Conservation (phyloP, 2,329 filamentous ascomycete species). For the Microdochium trichocladiopsis region DNA sequence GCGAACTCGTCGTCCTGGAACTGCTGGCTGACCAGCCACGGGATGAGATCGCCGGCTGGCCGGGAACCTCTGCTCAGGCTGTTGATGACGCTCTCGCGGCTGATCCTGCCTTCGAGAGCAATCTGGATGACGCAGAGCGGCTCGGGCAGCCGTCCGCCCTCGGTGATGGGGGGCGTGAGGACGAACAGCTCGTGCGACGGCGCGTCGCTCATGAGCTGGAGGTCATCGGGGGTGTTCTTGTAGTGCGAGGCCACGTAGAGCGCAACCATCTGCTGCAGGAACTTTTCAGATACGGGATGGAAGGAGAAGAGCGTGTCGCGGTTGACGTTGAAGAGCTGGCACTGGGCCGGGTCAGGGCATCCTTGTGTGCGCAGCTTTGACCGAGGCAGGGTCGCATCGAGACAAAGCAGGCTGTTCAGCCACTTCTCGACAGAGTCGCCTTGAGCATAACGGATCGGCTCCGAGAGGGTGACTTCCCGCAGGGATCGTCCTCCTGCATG, state of each 20-base stretch:
- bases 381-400: slow-evolving; percentile 84
- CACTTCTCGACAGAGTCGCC: slow-evolving; percentile 92
- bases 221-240: slow-evolving; percentile 83
- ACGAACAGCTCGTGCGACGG: slow-evolving; percentile 96
- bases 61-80: slow-evolving; percentile 83
- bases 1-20: slow-evolving; percentile 98
- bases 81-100: slow-evolving; percentile 84
- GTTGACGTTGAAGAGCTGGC: slow-evolving; percentile 89
- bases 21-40: slow-evolving; percentile 95
- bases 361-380: slow-evolving; percentile 66
- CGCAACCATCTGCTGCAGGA: slow-evolving; percentile 96
- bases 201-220: slow-evolving; percentile 98
- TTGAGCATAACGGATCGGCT: slow-evolving; percentile 90
- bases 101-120: slow-evolving; percentile 90
- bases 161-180: slow-evolving; percentile 76
- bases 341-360: slow-evolving; percentile 84
- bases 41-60: slow-evolving; percentile 87
- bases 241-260: slow-evolving; percentile 92
- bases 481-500: slow-evolving; percentile 67
- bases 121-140: slow-evolving; percentile 94
- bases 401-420: slow-evolving; percentile 88
- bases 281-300: slow-evolving; percentile 93
- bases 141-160: slow-evolving; percentile 76
- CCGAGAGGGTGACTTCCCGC: slow-evolving; percentile 84
- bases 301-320: slow-evolving; percentile 97